phyloP scores from a whole-genome alignment of 2,329 filamentous ascomycete genomes.

The Colletotrichum higginsianum region DNA sequence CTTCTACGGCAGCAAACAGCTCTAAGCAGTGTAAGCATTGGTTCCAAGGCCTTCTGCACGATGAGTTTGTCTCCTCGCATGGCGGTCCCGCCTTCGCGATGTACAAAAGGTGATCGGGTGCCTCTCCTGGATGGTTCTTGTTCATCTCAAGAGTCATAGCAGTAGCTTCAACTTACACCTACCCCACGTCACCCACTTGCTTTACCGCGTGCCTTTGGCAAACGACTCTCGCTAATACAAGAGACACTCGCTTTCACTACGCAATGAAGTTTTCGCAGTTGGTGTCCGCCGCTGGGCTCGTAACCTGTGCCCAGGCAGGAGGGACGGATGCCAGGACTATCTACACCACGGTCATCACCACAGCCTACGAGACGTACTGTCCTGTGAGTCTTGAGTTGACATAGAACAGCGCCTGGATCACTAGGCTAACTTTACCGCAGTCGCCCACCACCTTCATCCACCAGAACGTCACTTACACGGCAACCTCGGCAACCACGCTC shows the following conservation, averaged over 20 bases:
- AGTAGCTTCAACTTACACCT: not conserved
- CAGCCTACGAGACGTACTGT: conserved; percentile 59
- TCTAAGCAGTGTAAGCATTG: conserved; percentile 20
- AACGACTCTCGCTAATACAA: conserved; percentile 43
- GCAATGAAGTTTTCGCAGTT: conserved; percentile 56
- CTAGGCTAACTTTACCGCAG: conserved; percentile 43
- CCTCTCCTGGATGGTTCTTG: conserved; percentile 11
- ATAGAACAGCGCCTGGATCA: not conserved
- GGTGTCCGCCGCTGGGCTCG: conserved; percentile 51
- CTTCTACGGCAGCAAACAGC: conserved; percentile 12
- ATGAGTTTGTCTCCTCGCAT: conserved; percentile 9
- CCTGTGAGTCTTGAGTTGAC: conserved; percentile 52
- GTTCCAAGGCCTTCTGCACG: conserved; percentile 17
- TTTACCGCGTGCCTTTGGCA: conserved; percentile 44
- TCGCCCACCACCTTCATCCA: conserved; percentile 56
- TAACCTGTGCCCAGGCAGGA: conserved; percentile 49
- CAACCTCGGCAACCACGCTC: conserved; percentile 57
- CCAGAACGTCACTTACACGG: conserved; percentile 61
- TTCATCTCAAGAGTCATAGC: not conserved
- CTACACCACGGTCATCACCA: conserved; percentile 56
- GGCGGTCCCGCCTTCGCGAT: conserved; percentile 10
- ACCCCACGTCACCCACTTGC: conserved; percentile 39
- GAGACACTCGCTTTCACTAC: conserved; percentile 45
- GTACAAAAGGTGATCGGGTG: conserved; percentile 33
- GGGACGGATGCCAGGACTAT: conserved; percentile 43